phyloP scores from a whole-genome alignment of 148 eudicot genomes.

The Rheum nobile region DNA sequence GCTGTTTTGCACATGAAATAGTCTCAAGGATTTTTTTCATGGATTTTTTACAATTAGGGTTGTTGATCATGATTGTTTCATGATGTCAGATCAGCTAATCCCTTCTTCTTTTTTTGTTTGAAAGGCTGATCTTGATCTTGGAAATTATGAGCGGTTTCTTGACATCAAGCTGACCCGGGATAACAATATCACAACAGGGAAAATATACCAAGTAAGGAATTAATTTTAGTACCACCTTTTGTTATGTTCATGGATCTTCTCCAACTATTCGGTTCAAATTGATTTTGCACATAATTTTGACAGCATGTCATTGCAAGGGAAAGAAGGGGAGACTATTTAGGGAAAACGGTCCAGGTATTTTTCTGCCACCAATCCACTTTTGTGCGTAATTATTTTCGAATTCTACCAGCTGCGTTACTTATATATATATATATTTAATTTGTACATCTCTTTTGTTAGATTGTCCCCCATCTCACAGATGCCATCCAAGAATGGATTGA shows the following conservation, averaged over 20 bases:
- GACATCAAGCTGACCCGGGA: conserved; percentile 78
- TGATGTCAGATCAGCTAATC: not conserved
- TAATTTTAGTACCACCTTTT: not conserved
- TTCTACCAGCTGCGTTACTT: not conserved
- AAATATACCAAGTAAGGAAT: conserved; percentile 69
- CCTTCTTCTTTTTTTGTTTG: not conserved
- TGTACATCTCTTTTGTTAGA: conserved; percentile 31
- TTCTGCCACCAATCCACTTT: not conserved
- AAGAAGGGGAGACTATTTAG: conserved; percentile 92
- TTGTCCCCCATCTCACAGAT: conserved; percentile 94
- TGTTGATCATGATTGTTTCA: not conserved
- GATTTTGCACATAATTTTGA: conserved; percentile 1
- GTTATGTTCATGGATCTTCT: not conserved
- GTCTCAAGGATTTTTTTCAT: not conserved
- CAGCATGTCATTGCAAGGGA: conserved; percentile 86
- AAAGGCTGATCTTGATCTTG: conserved; percentile 97
- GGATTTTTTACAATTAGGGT: not conserved
- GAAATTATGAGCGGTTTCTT: conserved; percentile 89
- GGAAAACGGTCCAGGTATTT: conserved; percentile 83
- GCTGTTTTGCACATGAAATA: not conserved
- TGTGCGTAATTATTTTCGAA: not conserved
- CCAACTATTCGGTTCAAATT: not conserved
- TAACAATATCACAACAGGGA: conserved; percentile 95
- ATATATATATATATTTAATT: not conserved
- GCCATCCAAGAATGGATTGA: conserved; percentile 98